phyloP scores from a whole-genome alignment of 352 stramenopile genomes.

The Phytophthora crassamura region DNA sequence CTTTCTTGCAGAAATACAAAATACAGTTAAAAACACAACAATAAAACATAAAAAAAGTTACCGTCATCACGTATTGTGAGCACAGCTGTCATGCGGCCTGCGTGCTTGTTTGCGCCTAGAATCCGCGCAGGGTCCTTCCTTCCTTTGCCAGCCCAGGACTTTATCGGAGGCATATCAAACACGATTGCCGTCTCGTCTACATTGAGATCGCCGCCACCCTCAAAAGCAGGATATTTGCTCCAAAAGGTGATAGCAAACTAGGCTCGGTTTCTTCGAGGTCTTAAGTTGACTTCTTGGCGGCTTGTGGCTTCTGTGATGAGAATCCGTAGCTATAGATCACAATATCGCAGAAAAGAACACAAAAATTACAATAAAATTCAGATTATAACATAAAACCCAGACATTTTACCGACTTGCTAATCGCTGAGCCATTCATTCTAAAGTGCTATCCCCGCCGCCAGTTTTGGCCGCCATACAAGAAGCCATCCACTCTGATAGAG shows the following conservation, averaged over 20 bases:
- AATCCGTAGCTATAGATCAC: constrained; percentile 1
- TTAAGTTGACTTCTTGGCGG: not conserved
- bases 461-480: not conserved
- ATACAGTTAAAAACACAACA: too few species aligned
- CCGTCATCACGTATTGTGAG: too few species aligned
- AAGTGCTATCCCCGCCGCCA: not conserved
- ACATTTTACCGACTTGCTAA: too few species aligned
- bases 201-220: constrained; percentile 6
- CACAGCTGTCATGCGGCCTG: too few species aligned
- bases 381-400: too few species aligned
- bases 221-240: not conserved
- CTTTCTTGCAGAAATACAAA: too few species aligned
- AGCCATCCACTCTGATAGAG: not conserved
- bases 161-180: constrained; percentile 10
- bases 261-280: constrained; percentile 4
- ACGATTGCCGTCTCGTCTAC: too few species aligned
- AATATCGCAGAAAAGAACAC: not conserved
- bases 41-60: too few species aligned
- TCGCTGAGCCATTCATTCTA: constrained; percentile 2
- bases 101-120: constrained; percentile 5
- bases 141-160: too few species aligned
- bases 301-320: constrained; percentile 4
- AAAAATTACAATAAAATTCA: constrained; percentile 4
- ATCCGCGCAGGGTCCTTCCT: not conserved
- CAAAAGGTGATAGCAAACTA: not conserved